Base-by-base conservation (phyloP, 2,329 filamentous ascomycete genomes). In the Neopestalotiopsis rosae region DNA sequence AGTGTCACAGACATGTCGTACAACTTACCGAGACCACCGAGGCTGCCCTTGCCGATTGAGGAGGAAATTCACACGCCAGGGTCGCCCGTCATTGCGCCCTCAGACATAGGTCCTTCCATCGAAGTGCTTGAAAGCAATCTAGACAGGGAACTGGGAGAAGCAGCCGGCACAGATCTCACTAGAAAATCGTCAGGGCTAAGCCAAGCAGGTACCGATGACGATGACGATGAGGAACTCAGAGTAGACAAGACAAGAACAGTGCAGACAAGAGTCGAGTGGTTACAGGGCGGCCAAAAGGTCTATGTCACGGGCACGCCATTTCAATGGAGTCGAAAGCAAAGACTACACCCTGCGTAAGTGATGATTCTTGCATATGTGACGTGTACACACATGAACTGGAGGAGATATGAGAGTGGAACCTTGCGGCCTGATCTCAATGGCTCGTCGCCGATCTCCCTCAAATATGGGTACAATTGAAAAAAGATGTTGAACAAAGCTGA, bases 281-380 rank as follows among this genome's bases (percentile, higher is more conserved):
- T 88, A 72, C 88, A 89, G 9, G 90, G 90, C 66, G 95, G 93
- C 69, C 93, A 97, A 69, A 97, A 95, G 81, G 90, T 98, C 72
- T 99, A 97, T 79, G 94, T 99, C 61, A 99, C 96, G 0, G 95
- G 95, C 72, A 98, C 96, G 24, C 98, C 98, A 78, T 97, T 97
- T 75, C 93, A 95, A 79, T 99, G 96, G 96, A 94, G 97, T 81
- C 92, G 92, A 79, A 98, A 98, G 82, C 97, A 95, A 79, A 90
- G 92, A 74, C 85, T 99, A 77, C 90, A 94, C 80, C 91, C 89
- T 80, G 91, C 94, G 94, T 97, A 88, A 89, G 92, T 90, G 61
- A 42, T 67, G 67, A 63, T 69, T 67, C n/a, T 24, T 34, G 45
- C 45, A 52, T 20, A 52, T 52, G 45, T 52, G 45, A 52, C 45